Conservation (phyloP, 768 basidiomycete genomes). For the Suillus weaverae region DNA sequence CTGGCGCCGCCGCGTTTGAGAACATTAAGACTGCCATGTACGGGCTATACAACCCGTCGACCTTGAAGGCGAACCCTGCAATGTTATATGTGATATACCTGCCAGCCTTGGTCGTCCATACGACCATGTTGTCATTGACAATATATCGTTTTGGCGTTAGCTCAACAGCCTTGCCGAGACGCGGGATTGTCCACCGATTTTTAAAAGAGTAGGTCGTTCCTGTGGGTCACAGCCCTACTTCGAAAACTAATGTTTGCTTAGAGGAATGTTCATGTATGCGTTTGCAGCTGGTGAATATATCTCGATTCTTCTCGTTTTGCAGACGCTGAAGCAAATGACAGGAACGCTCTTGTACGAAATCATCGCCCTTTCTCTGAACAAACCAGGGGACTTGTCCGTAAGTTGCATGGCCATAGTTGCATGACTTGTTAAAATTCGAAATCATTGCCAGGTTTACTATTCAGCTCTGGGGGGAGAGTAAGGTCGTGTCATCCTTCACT, state of each 20-base stretch:
- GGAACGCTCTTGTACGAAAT: slow-evolving; percentile 19
- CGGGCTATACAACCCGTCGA: neutral
- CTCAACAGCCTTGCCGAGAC: slow-evolving; percentile 5
- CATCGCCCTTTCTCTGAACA: slow-evolving; percentile 12
- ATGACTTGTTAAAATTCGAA: neutral
- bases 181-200: slow-evolving; percentile 17
- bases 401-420: neutral
- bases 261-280: slow-evolving; percentile 25
- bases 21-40: neutral
- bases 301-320: neutral
- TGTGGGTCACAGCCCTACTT: neutral
- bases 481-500: neutral
- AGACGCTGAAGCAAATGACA: slow-evolving; percentile 4
- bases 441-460: slow-evolving; percentile 12
- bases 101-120: slow-evolving; percentile 17
- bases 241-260: slow-evolving; percentile 1
- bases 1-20: neutral
- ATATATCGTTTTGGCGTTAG: slow-evolving; percentile 18
- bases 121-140: slow-evolving; percentile 18
- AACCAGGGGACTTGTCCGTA: slow-evolving; percentile 9
- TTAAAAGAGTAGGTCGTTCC: slow-evolving; percentile 19
- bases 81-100: slow-evolving; percentile 12
- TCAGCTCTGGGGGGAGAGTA: slow-evolving; percentile 13
- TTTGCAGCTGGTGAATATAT: slow-evolving; percentile 17
- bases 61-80: neutral